Base-by-base conservation (phyloP, 306 rosid genomes). In the Begonia peltatifolia region DNA sequence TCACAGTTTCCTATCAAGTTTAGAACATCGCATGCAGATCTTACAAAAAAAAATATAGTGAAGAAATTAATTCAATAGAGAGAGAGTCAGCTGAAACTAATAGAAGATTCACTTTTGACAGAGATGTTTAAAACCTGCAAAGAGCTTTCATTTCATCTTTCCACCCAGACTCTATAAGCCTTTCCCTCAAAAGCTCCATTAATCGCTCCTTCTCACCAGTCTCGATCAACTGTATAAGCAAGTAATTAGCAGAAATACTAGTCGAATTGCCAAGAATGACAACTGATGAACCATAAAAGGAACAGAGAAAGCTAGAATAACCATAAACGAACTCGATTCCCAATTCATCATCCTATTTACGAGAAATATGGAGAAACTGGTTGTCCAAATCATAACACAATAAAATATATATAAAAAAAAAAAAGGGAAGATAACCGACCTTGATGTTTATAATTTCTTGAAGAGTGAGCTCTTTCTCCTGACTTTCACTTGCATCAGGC, bases 81-180 rank as follows among this genome's bases (percentile, higher is more conserved):
- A 13, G 9, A 49, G 38, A 14, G 10, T 20, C 30, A 17, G 22
- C 13, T 46, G 13, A 46, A 46, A 46, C n/a, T 46, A 46, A 46
- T 46, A 46, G 13, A 46, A 10, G n/a, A 12, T 46, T 46, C 50
- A 13, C 13, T 9, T 42, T 23, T 46, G 18, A 22, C 53, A 42
- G 30, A 48, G 42, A 11, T 9, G 11, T 0, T 30, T 22, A 56
- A 44, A 47, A 84, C 96, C 96, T 87, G 96, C 96, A 87, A 36
- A 81, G 76, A 20, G 87, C 54, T 73, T 87, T 84, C 96, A 87
- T 87, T 61, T 87, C 96, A 79, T 84, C 96, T 74, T 82, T 84
- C 96, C 96, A 87, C 41, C 96, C 96, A 63, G 94, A 87, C 55
- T 87, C 96, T 11, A 81, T 79, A n/a, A 87, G 92, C 54, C 92